Evolutionary conservation across 179 eudicot genomes (phyloP).

Genomic region (Silene coronaria): DNA sequence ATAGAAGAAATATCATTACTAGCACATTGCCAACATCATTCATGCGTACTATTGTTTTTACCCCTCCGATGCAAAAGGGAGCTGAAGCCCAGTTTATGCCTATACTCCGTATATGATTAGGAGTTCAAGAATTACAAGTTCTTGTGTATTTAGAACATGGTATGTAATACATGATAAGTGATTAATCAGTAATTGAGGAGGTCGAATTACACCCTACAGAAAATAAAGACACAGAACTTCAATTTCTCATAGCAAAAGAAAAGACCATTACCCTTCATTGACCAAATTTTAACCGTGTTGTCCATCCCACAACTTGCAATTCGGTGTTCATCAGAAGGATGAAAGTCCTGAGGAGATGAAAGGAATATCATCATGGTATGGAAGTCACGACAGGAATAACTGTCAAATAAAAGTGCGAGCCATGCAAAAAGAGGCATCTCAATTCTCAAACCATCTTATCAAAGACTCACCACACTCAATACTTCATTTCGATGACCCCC

Average conservation of each 20-base stretch:
- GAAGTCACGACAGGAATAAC: background rate
- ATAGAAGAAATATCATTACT: background rate
- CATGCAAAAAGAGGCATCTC: background rate
- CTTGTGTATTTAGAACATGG: background rate
- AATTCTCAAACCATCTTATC: background rate
- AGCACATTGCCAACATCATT: background rate
- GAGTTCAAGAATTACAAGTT: background rate
- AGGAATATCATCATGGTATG: background rate
- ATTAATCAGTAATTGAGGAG: background rate
- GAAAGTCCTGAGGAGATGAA: constrained; percentile 60
- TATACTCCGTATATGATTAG: background rate
- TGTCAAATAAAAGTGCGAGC: background rate
- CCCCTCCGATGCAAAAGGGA: background rate
- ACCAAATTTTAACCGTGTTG: constrained; percentile 95
- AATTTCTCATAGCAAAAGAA: background rate
- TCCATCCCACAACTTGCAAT: constrained; percentile 99
- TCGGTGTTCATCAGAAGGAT: constrained; percentile 92
- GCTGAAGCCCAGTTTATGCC: background rate
- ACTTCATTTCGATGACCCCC: constrained; percentile 99
- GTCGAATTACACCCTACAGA: background rate
- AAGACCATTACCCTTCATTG: constrained; percentile 73
- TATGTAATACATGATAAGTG: background rate
- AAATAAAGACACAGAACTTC: background rate
- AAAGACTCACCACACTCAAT: constrained; percentile 73
- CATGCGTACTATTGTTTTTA: background rate